A percentile compares a stretch with the other conserved stretches of the same genome.
These are phyloP conservation scores for Blakeslea trispora DNA, from an alignment of 371 early-diverging fungal genomes.

Conservation along the genomic window DNA sequence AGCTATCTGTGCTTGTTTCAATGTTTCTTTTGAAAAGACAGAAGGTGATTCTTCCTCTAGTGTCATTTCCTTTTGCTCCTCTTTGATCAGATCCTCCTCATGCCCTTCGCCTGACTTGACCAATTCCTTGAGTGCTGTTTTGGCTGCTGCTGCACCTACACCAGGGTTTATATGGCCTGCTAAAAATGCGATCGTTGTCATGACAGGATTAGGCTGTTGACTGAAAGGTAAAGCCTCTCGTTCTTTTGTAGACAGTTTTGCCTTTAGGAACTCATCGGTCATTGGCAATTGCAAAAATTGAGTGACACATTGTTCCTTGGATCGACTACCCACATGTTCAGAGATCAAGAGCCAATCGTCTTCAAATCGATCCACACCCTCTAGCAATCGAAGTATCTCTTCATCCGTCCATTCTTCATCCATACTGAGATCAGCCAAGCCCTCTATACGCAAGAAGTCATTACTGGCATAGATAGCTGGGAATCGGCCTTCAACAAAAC, in stretches of 20 bases:
- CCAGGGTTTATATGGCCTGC: conserved; percentile 49
- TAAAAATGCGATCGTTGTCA: conserved; percentile 48
- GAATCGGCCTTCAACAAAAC: conserved; percentile 48
- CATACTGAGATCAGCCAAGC: conserved; percentile 16
- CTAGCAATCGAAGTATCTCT: conserved; percentile 91
- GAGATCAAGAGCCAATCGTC: conserved; percentile 97
- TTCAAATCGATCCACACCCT: conserved; percentile 94
- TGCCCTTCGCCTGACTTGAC: conserved; percentile 24
- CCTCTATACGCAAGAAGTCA: conserved; percentile 47
- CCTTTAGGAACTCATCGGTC: conserved; percentile 52
- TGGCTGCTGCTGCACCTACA: conserved; percentile 51
- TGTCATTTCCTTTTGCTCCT: not conserved
- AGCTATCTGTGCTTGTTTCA: conserved; percentile 54
- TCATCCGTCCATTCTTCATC: conserved; percentile 86
- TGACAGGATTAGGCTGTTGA: conserved; percentile 42
- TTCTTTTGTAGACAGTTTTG: conserved; percentile 28
- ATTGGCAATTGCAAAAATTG: conserved; percentile 96
- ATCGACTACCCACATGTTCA: conserved; percentile 93
- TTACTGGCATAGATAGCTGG: conserved; percentile 37
- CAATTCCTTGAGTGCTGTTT: conserved; percentile 37
- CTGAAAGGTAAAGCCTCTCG: conserved; percentile 44
- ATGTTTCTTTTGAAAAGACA: conserved; percentile 35
- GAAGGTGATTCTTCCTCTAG: not conserved
- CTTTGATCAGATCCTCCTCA: too few relatives aligned
- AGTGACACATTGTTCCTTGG: conserved; percentile 94